Conservation (phyloP, 2,329 filamentous ascomycete genomes). For the Venturiaceae sp. region DNA sequence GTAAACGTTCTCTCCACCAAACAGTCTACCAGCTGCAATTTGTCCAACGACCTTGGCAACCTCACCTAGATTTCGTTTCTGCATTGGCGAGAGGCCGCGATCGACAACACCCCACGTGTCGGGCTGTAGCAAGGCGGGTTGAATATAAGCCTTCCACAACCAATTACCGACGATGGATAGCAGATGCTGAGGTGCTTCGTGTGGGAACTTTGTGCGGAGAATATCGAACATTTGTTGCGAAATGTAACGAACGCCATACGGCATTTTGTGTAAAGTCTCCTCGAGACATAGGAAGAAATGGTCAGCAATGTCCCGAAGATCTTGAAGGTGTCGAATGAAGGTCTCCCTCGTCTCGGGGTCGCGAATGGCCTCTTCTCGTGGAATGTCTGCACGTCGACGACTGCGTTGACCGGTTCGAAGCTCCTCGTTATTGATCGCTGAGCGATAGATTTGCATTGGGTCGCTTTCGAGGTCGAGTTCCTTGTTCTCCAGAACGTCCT, state of each 20-base stretch:
- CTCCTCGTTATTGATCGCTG: slow-evolving; percentile 94
- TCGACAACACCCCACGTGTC: slow-evolving; percentile 92
- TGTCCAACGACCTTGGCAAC: slow-evolving; percentile 89
- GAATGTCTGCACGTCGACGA: slow-evolving; percentile 70
- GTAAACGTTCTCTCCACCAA: slow-evolving; percentile 92
- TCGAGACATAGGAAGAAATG: slow-evolving; percentile 78
- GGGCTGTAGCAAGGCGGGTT: slow-evolving; percentile 78
- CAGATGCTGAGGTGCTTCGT: slow-evolving; percentile 66
- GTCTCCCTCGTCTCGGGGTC: slow-evolving; percentile 85
- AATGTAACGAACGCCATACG: slow-evolving; percentile 84
- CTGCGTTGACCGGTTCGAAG: slow-evolving; percentile 82
- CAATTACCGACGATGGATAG: slow-evolving; percentile 81
- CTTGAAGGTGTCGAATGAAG: slow-evolving; percentile 90
- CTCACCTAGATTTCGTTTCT: slow-evolving; percentile 85
- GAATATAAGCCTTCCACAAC: slow-evolving; percentile 90
- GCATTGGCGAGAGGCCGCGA: slow-evolving; percentile 75
- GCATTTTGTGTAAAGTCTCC: slow-evolving; percentile 77
- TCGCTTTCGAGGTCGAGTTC: slow-evolving; percentile 91
- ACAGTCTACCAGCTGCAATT: slow-evolving; percentile 76
- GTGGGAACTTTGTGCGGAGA: slow-evolving; percentile 66
- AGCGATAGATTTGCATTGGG: slow-evolving; percentile 92
- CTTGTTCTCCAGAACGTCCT: slow-evolving; percentile 88
- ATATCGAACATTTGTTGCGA: slow-evolving; percentile 77
- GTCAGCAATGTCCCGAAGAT: slow-evolving; percentile 88
- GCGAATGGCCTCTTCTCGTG: slow-evolving; percentile 87